Base-by-base conservation (phyloP, 805 yeast genomes). In the Vanderwaltozyma tropicalis region DNA sequence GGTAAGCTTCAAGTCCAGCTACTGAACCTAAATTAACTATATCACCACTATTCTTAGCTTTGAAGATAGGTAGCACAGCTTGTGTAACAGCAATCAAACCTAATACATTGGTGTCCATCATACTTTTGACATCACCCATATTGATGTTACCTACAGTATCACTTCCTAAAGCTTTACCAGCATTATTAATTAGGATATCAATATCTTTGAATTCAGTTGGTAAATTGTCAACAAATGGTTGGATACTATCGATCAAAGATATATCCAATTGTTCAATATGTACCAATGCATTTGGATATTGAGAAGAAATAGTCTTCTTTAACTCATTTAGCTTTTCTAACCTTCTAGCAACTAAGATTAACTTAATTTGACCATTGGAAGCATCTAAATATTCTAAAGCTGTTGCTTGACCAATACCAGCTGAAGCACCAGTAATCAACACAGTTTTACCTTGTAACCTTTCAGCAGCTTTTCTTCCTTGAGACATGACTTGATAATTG, bases 351-450 rank as follows among this genome's bases (percentile, higher is more conserved):
- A 87, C 71, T 18, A 86, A 67, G 44, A 86, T 68, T 49, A 86
- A 69, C 51, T 80, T 78, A 48, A 81, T 56, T 11, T 78, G 58
- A 24, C 95, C 94, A 34, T 74, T 66, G 17, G 89, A 68, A 13
- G 86, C 84, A 17, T 55, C 76, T 31, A 95, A 92, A 47, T 85
- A 77, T 57, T 88, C 94, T 33, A 70, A 61, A 13, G 96, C 97
- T 10, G 96, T 87, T 38, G 95, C 92, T 47, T 76, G 76, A 11
- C 97, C 98, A 52, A 89, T 89, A 39, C 97, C 97, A 13, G 95
- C 78, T 19, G 95, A 84, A 7, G 97, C 97, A 44, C 97, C 97
- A n/a, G 97, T 85, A 52, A 89, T 80, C 30, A 89, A 71, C 24
- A 85, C 71, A 15, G 78, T 76, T 57, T 89, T 88, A 34, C 81